Conservation (phyloP, 2,329 filamentous ascomycete genomes). For the Mariannaea elegans region DNA sequence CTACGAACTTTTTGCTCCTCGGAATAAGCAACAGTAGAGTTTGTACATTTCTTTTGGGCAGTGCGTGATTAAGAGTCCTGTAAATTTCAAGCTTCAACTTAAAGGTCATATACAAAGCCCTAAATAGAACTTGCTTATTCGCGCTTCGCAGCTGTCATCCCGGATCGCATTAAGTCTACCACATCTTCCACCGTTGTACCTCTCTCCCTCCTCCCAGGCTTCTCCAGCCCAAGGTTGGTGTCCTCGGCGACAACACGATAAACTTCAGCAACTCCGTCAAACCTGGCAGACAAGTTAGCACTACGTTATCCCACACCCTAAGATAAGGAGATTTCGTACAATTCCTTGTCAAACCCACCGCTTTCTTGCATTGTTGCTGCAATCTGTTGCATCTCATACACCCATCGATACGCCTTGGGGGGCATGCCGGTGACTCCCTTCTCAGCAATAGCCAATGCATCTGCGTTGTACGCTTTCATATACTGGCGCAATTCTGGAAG, state of each 20-base stretch:
- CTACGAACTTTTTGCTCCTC: too few species aligned
- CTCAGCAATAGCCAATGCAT: constrained; percentile 56
- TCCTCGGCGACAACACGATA: constrained; percentile 70
- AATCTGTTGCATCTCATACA: constrained; percentile 81
- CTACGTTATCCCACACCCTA: background rate
- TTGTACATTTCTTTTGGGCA: too few species aligned
- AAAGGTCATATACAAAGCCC: too few species aligned
- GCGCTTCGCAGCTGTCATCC: background rate
- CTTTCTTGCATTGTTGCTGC: constrained; percentile 70
- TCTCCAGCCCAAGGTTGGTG: constrained; percentile 67
- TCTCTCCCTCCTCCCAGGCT: constrained; percentile 62
- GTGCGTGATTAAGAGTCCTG: too few species aligned
- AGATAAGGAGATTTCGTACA: constrained; percentile 37
- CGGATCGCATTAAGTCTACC: constrained; percentile 35
- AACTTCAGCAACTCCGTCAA: constrained; percentile 67
- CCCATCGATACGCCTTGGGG: constrained; percentile 81
- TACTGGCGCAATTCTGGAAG: constrained; percentile 66
- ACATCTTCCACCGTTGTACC: constrained; percentile 67
- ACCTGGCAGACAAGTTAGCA: constrained; percentile 42
- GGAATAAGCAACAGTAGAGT: too few species aligned
- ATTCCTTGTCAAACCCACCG: constrained; percentile 65
- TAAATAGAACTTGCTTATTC: background rate
- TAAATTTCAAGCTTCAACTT: too few species aligned
- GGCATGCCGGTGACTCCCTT: constrained; percentile 67
- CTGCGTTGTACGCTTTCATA: constrained; percentile 60